These are phyloP conservation scores for Murraya paniculata DNA, from an alignment of 345 rosid genomes.

Conservation along the genomic window DNA sequence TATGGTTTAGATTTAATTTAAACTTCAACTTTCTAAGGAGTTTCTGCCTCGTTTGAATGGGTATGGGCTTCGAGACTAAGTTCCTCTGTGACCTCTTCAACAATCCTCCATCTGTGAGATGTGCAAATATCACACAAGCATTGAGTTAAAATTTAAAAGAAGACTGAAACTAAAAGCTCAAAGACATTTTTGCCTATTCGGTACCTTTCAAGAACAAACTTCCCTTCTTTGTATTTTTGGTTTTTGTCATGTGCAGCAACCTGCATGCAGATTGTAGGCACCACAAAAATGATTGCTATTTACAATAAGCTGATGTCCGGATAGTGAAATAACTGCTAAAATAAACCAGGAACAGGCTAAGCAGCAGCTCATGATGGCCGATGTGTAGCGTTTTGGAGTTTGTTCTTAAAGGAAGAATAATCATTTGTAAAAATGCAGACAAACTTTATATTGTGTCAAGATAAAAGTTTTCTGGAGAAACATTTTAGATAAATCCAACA, in stretches of 20 bases:
- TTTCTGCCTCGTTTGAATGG: constrained; percentile 27
- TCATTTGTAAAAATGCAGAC: neutral
- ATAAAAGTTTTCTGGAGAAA: neutral
- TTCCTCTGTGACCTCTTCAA: constrained; percentile 28
- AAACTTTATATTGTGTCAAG: neutral
- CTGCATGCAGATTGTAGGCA: constrained; percentile 20
- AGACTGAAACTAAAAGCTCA: neutral
- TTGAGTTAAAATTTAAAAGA: neutral
- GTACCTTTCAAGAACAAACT: constrained; percentile 47
- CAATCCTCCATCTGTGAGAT: constrained; percentile 39
- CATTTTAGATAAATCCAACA: neutral
- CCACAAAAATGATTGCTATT: neutral
- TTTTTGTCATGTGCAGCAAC: constrained; percentile 35
- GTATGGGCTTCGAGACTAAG: constrained; percentile 27
- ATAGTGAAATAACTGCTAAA: neutral
- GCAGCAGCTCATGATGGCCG: neutral
- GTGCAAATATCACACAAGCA: neutral
- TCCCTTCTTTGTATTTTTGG: constrained; percentile 50
- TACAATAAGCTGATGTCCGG: neutral
- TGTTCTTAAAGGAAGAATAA: neutral
- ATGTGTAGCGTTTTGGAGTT: neutral
- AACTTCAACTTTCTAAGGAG: constrained; percentile 10
- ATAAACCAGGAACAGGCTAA: neutral
- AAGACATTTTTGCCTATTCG: neutral
- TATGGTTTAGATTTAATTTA: neutral